phyloP scores from a whole-genome alignment of 164 flowering plant genomes.

The Annona squamosa region DNA sequence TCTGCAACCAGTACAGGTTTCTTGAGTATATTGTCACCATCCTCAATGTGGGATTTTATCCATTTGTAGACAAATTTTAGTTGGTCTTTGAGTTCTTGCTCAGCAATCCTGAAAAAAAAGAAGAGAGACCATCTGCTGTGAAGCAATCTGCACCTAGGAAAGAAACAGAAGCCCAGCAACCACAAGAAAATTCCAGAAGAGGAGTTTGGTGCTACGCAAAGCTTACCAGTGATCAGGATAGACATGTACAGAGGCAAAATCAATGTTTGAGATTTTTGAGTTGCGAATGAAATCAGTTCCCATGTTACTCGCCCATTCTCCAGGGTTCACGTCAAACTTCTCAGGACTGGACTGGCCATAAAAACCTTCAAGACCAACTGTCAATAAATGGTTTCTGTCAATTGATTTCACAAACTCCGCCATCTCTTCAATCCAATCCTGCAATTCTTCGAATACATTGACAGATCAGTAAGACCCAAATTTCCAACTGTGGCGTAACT shows the following conservation, averaged over 20 bases:
- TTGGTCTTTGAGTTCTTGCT: slow-evolving; percentile 39
- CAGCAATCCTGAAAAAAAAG: slow-evolving; percentile 36
- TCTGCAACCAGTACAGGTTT: slow-evolving; percentile 86
- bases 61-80: slow-evolving; percentile 52
- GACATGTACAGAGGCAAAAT: slow-evolving; percentile 82
- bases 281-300: slow-evolving; percentile 82
- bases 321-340: slow-evolving; percentile 57
- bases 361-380: slow-evolving; percentile 89
- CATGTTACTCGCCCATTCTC: slow-evolving; percentile 56
- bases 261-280: slow-evolving; percentile 45
- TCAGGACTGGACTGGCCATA: slow-evolving; percentile 68
- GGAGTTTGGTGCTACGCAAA: neutral
- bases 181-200: neutral
- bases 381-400: slow-evolving; percentile 71
- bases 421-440: slow-evolving; percentile 95
- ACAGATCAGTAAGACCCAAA: neutral
- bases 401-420: slow-evolving; percentile 67
- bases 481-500: neutral
- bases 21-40: slow-evolving; percentile 61
- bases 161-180: neutral
- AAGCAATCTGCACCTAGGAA: neutral
- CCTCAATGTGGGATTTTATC: slow-evolving; percentile 73
- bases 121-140: neutral
- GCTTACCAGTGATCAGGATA: slow-evolving; percentile 88
- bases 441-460: slow-evolving; percentile 23